Conservation (phyloP, 2,329 filamentous ascomycete genomes). For the Cyphellophora attinorum region DNA sequence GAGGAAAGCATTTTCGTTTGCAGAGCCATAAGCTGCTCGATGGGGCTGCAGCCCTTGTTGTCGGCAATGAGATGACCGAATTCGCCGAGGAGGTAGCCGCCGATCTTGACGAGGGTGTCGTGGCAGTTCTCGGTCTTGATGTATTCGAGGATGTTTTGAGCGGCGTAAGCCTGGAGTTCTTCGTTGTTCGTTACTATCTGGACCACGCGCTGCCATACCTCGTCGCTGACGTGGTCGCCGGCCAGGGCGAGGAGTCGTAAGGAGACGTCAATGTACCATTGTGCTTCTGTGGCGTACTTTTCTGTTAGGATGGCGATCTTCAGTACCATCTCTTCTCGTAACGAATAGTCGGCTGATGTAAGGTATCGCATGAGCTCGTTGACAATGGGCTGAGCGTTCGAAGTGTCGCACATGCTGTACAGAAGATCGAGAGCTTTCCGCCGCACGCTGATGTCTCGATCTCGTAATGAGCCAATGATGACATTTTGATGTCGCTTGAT, state of each 20-base stretch:
- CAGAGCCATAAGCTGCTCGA: constrained; percentile 90
- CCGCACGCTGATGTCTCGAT: constrained; percentile 93
- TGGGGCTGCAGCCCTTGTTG: constrained; percentile 81
- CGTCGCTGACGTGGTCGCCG: constrained; percentile 95
- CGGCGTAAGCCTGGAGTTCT: constrained; percentile 91
- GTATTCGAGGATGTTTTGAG: constrained; percentile 85
- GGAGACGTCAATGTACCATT: constrained; percentile 99
- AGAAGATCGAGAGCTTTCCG: constrained; percentile 90
- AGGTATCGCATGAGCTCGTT: constrained; percentile 88
- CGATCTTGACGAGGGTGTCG: constrained; percentile 95
- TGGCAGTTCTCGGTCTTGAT: constrained; percentile 89
- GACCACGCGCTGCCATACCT: constrained; percentile 97
- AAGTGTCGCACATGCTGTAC: constrained; percentile 98
- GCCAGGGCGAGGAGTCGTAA: constrained; percentile 90
- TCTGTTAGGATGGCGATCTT: constrained; percentile 98
- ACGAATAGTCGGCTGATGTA: constrained; percentile 93
- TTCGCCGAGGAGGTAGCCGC: constrained; percentile 88
- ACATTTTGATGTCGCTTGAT: constrained; percentile 98
- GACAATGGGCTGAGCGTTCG: constrained; percentile 90
- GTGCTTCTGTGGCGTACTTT: constrained; percentile 95
- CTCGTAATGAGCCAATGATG: constrained; percentile 86
- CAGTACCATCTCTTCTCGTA: constrained; percentile 97
- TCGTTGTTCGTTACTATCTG: constrained; percentile 99
- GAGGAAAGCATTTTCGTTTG: constrained; percentile 83
- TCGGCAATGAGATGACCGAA: constrained; percentile 96